Evolutionary conservation across 768 basidiomycete species (phyloP).

Genomic region (Serendipita indica): DNA sequence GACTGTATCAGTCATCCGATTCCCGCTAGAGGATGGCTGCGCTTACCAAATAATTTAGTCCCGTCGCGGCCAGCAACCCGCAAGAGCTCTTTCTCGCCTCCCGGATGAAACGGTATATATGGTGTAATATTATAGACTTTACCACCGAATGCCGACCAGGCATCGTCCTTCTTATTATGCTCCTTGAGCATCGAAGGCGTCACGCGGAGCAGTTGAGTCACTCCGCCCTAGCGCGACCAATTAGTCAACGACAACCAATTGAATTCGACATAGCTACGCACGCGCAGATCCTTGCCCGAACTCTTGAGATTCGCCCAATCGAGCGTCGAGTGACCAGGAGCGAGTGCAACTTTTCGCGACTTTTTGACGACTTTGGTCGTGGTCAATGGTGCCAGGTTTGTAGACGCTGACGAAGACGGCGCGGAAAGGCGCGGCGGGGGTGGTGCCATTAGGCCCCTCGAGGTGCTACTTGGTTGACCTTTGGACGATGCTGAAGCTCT

Average conservation of each 20-base stretch:
- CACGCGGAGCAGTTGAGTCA: constrained; percentile 50
- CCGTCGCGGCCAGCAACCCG: constrained; percentile 90
- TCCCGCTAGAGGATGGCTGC: neutral
- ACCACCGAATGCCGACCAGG: constrained; percentile 84
- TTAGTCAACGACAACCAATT: constrained; percentile 8
- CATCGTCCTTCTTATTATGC: constrained; percentile 76
- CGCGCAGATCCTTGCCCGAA: constrained; percentile 65
- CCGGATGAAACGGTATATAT: constrained; percentile 84
- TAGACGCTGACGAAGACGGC: neutral
- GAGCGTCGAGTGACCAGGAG: constrained; percentile 79
- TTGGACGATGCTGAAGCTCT: constrained; percentile 18
- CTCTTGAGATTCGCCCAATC: constrained; percentile 88
- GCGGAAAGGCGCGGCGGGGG: neutral
- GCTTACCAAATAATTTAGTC: constrained; percentile 81
- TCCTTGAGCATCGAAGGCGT: constrained; percentile 60
- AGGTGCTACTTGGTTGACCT: neutral
- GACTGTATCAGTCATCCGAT: neutral
- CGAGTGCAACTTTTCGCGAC: constrained; percentile 69
- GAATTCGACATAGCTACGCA: constrained; percentile 21
- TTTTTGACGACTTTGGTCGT: constrained; percentile 53
- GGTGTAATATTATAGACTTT: constrained; percentile 95
- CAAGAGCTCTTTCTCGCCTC: constrained; percentile 89
- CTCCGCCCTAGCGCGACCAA: constrained; percentile 36
- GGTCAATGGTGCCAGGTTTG: constrained; percentile 38
- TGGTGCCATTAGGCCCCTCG: constrained; percentile 1